Conservation (phyloP, 2,329 filamentous ascomycete genomes). For the Volutella citrinella region DNA sequence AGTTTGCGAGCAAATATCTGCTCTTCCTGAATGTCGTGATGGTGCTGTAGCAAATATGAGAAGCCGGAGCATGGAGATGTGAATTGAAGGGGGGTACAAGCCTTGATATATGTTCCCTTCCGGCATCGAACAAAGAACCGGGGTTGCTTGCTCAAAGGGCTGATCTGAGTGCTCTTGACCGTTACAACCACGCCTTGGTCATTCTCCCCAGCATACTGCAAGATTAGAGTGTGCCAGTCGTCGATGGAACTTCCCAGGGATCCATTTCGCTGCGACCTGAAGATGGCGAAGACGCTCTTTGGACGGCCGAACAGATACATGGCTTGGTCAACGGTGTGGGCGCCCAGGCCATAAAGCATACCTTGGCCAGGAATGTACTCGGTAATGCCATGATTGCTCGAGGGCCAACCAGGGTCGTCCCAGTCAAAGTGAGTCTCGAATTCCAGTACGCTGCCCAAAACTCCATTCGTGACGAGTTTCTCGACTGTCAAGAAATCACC, state of each 20-base stretch:
- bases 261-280: neutral
- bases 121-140: neutral
- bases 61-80: neutral
- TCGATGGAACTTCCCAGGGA: constrained; percentile 1
- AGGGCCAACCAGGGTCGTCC: neutral
- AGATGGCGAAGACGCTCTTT: neutral
- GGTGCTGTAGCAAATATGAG: neutral
- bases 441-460: neutral
- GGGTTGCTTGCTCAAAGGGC: neutral
- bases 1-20: neutral
- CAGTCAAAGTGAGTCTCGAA: constrained; percentile 1
- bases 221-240: neutral
- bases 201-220: neutral
- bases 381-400: neutral
- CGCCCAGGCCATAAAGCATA: constrained; percentile 1
- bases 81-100: neutral
- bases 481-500: neutral
- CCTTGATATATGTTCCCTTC: constrained; percentile 1
- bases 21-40: constrained; percentile 1
- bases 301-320: neutral
- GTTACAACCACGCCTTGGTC: neutral
- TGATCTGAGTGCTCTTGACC: neutral
- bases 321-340: neutral
- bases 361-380: neutral
- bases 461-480: neutral